Evolutionary conservation across 306 rosid species (phyloP), one percentile per base, ranked within the genome.

Genomic region (Crotalaria pallida): DNA sequence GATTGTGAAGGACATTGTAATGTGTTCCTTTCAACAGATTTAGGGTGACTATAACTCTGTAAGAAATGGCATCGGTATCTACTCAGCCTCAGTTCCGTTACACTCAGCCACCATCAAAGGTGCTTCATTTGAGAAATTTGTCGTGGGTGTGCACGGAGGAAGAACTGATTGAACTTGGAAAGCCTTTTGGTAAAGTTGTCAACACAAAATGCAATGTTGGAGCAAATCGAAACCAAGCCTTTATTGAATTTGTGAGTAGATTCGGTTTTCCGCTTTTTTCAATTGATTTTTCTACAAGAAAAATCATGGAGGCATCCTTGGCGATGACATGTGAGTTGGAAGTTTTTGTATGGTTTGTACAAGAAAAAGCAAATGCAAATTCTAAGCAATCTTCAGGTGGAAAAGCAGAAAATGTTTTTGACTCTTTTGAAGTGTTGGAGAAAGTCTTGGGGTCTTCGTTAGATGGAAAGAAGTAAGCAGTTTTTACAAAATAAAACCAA

Each of bases 181-280:
- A 94, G 87, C 99, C 99, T 13, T 94, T 94, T 84, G 99, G 99
- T 65, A 91, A 91, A 89, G 99, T 94, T 68, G 99, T 94, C 18
- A 94, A 94, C 87, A 94, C 99, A 11, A 94, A 94, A 75, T 91
- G 99, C 87, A 94, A 94, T 79, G 99, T 94, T 69, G 99, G 99
- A 58, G 96, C 99, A 27, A 94, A 94, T 78, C 81, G 90, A 38
- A 94, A 94, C 76, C 99, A 94, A 76, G 99, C 99, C 45, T 94
- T 94, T 81, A 94, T 94, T 71, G 99, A 94, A 80, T 94, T 91
- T 81, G 99, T 94, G 72, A 84, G 99, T 83, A 38, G 60, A 41
- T 47, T 60, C 13, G 26, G 3, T 47, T 59, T 21, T 26, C 16
- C 17, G 0, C 64, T 1, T 7, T 23, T 8, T 10, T 18, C 4